phyloP scores from a whole-genome alignment of 345 rosid genomes.

The Cardamine resedifolia region DNA sequence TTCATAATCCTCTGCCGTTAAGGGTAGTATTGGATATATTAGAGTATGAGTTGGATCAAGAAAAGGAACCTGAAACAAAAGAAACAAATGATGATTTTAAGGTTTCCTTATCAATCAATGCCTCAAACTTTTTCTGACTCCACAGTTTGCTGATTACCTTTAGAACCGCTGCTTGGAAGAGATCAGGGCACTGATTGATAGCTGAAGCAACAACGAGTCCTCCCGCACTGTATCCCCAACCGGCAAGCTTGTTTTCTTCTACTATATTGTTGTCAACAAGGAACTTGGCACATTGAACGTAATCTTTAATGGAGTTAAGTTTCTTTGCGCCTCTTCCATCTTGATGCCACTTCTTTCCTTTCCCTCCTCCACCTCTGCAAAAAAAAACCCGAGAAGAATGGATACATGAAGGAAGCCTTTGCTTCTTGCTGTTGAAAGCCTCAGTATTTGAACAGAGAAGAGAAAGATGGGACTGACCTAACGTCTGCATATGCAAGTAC shows the following conservation, averaged over 20 bases:
- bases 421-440: not conserved
- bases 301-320: slow-evolving; percentile 73
- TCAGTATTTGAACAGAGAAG: slow-evolving; percentile 14
- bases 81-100: not conserved
- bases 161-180: slow-evolving; percentile 79
- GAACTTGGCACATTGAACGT: slow-evolving; percentile 72
- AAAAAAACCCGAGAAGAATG: slow-evolving; percentile 9
- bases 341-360: slow-evolving; percentile 82
- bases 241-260: slow-evolving; percentile 71
- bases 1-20: slow-evolving; percentile 74
- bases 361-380: slow-evolving; percentile 92
- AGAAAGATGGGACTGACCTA: slow-evolving; percentile 51
- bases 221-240: slow-evolving; percentile 94
- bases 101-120: not conserved
- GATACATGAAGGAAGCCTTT: slow-evolving; percentile 11
- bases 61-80: slow-evolving; percentile 72
- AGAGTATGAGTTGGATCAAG: slow-evolving; percentile 87
- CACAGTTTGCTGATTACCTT: slow-evolving; percentile 48
- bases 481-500: slow-evolving; percentile 93
- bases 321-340: slow-evolving; percentile 69
- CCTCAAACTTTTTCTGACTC: not conserved
- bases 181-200: slow-evolving; percentile 64
- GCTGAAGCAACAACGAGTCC: slow-evolving; percentile 95
- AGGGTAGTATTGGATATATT: slow-evolving; percentile 75
- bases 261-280: slow-evolving; percentile 66